phyloP scores from a whole-genome alignment of 2,329 filamentous ascomycete species.

The Fusarium dlaminii region DNA sequence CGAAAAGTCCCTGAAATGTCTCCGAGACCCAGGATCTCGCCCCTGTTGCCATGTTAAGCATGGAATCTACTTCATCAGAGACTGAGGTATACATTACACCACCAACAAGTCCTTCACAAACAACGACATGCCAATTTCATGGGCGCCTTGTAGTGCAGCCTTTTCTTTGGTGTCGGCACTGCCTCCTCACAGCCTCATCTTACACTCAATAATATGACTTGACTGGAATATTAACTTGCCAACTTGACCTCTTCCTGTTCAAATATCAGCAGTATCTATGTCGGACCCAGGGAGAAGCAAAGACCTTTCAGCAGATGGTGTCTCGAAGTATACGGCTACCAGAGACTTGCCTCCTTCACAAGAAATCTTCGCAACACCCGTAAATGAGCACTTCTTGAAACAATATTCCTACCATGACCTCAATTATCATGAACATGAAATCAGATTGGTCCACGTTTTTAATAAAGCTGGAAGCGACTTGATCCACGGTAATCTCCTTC shows the following conservation, averaged over 20 bases:
- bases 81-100: neutral
- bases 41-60: neutral
- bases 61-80: neutral
- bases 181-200: neutral
- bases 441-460: neutral
- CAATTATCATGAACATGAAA: neutral
- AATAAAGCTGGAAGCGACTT: accelerated
- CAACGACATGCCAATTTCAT: neutral
- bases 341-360: no score
- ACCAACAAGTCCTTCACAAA: neutral
- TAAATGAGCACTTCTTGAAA: accelerated
- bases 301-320: accelerated
- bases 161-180: neutral
- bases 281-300: accelerated
- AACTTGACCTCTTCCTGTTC: neutral
- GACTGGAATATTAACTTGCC: accelerated
- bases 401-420: accelerated
- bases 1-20: neutral
- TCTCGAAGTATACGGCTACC: neutral
- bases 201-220: neutral
- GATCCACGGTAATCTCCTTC: neutral
- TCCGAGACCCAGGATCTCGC: neutral
- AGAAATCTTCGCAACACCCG: neutral
- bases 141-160: no score
- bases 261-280: neutral